Conservation (phyloP, 2,329 filamentous ascomycete species). For the Penicillium capsulatum region DNA sequence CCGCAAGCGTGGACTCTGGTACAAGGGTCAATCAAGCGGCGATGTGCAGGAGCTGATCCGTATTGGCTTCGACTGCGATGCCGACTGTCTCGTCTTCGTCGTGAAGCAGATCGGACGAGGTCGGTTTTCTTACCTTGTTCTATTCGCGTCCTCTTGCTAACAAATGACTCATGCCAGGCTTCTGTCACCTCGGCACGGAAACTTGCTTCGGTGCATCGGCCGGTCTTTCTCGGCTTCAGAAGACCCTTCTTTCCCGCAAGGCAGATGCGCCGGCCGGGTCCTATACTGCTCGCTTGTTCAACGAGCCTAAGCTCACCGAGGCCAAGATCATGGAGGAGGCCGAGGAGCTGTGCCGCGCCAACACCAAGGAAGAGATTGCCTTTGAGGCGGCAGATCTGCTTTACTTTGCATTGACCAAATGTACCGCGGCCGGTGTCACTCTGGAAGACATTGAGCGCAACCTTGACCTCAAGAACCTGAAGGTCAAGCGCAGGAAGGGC, state of each 20-base stretch:
- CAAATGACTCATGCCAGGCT: constrained; percentile 47
- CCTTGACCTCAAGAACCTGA: constrained; percentile 88
- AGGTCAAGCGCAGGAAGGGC: constrained; percentile 87
- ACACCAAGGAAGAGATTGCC: constrained; percentile 74
- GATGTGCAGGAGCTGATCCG: constrained; percentile 86
- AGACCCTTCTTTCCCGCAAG: constrained; percentile 79
- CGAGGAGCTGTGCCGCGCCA: constrained; percentile 86
- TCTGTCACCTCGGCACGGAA: constrained; percentile 89
- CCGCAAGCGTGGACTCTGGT: constrained; percentile 90
- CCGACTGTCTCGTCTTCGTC: constrained; percentile 83
- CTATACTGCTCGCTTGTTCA: constrained; percentile 90
- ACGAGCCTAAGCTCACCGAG: constrained; percentile 78
- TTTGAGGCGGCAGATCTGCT: constrained; percentile 94
- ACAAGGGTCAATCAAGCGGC: constrained; percentile 92
- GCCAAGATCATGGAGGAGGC: constrained; percentile 99
- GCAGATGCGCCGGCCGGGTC: constrained; percentile 79
- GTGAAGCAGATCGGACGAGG: constrained; percentile 81
- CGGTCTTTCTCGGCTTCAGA: constrained; percentile 79
- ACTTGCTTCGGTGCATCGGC: constrained; percentile 85
- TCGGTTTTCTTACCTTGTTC: constrained; percentile 28
- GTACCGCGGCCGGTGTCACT: constrained; percentile 75
- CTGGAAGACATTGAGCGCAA: constrained; percentile 88
- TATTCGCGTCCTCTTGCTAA: constrained; percentile 16
- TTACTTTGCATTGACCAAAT: constrained; percentile 93
- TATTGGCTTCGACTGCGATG: constrained; percentile 86